phyloP scores from a whole-genome alignment of 345 rosid species.

The Hibiscus mutabilis region DNA sequence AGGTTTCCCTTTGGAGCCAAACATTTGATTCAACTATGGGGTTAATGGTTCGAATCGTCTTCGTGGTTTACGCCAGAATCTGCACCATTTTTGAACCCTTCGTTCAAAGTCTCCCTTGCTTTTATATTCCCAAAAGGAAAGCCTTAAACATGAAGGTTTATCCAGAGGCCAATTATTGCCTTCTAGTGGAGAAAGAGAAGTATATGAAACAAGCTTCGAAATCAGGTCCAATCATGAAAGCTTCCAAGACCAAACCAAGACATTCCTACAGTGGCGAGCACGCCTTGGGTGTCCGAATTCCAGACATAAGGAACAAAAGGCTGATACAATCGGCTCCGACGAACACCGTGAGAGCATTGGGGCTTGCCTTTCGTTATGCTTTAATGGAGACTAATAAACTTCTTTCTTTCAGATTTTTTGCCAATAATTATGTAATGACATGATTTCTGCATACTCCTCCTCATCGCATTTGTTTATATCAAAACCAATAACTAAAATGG shows the following conservation, averaged over 20 bases:
- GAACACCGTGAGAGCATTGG: conserved; percentile 40
- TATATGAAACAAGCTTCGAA: background rate
- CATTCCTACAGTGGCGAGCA: conserved; percentile 19
- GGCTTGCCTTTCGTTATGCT: conserved; percentile 42
- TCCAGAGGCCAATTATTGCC: conserved; percentile 19
- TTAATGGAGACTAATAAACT: background rate
- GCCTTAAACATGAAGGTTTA: conserved; percentile 8
- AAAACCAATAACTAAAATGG: too few species aligned
- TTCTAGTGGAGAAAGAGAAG: conserved; percentile 1
- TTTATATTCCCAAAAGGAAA: background rate
- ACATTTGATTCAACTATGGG: conserved; percentile 30
- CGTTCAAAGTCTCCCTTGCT: conserved; percentile 18
- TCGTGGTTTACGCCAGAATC: conserved; percentile 28
- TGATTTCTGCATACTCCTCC: too few species aligned
- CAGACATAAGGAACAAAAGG: background rate
- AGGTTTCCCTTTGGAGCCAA: conserved; percentile 38
- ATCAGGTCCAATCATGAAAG: conserved; percentile 26
- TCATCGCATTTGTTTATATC: too few species aligned
- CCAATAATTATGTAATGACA: too few species aligned
- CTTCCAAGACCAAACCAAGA: background rate
- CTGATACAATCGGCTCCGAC: conserved; percentile 18
- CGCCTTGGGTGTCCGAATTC: background rate
- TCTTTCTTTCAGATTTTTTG: too few species aligned
- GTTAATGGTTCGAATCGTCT: conserved; percentile 25
- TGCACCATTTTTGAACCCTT: conserved; percentile 27